A percentile compares a stretch with the other conserved stretches of the same genome.
phyloP scores from a whole-genome alignment of 2,329 filamentous ascomycete genomes.

The Fusarium ramigenum region DNA sequence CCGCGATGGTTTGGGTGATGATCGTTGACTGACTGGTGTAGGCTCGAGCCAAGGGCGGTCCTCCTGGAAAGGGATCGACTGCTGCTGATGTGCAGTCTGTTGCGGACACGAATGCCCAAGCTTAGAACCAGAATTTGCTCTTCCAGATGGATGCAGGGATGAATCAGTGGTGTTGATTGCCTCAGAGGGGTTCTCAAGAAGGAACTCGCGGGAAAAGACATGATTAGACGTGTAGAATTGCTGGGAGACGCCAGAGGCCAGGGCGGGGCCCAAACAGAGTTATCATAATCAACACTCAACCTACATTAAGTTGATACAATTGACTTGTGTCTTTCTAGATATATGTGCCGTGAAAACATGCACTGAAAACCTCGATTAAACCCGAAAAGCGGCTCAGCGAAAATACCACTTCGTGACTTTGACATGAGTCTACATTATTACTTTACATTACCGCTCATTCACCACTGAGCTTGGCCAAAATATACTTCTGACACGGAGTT shows the following conservation, averaged over 20 bases:
- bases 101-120: background rate
- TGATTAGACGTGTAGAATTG: rapidly evolving
- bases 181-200: background rate
- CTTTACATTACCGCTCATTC: rapidly evolving
- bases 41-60: background rate
- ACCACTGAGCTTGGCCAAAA: no score
- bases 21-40: background rate
- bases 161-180: rapidly evolving
- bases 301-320: rapidly evolving
- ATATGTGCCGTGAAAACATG: rapidly evolving
- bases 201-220: background rate
- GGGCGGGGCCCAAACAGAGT: rapidly evolving
- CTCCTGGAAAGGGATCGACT: background rate
- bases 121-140: rapidly evolving
- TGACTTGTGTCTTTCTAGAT: rapidly evolving
- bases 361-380: rapidly evolving
- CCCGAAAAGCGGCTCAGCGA: no score
- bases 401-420: no score
- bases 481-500: no score
- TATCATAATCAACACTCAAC: rapidly evolving
- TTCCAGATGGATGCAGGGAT: background rate
- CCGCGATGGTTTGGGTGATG: rapidly evolving
- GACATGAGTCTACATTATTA: no score
- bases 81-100: background rate
- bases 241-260: rapidly evolving